Evolutionary conservation across 2,329 filamentous ascomycete genomes (phyloP).

Genomic region (Chrysoporthe cubensis): DNA sequence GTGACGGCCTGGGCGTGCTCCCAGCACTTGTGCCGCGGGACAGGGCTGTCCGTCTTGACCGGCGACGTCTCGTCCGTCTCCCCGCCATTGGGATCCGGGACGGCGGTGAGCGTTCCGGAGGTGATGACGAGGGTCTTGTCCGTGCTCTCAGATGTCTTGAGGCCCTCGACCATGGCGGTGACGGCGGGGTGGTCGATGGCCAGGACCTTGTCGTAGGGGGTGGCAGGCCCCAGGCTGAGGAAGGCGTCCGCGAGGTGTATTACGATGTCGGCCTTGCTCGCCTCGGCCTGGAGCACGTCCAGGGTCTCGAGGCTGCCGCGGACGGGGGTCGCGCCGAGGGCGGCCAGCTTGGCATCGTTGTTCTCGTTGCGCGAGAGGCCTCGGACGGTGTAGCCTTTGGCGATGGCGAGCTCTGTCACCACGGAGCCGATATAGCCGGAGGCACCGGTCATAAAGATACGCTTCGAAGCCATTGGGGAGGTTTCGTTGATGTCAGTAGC

Average conservation of each 20-base stretch:
- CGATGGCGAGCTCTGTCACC: slow-evolving; percentile 31
- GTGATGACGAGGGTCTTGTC: slow-evolving; percentile 41
- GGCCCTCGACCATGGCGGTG: slow-evolving; percentile 40
- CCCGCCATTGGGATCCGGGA: slow-evolving; percentile 30
- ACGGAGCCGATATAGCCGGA: slow-evolving; percentile 44
- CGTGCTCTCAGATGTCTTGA: slow-evolving; percentile 36
- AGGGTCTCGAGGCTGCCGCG: slow-evolving; percentile 45
- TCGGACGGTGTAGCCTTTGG: slow-evolving; percentile 44
- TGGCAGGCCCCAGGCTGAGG: neutral
- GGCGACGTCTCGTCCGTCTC: slow-evolving; percentile 37
- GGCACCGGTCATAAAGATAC: slow-evolving; percentile 45
- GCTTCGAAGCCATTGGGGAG: slow-evolving; percentile 10
- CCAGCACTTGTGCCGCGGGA: slow-evolving; percentile 37
- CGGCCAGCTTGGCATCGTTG: slow-evolving; percentile 41
- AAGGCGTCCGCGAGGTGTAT: slow-evolving; percentile 45
- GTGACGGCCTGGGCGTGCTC: slow-evolving; percentile 37
- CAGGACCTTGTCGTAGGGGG: slow-evolving; percentile 32
- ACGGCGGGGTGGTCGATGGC: slow-evolving; percentile 41
- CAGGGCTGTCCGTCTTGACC: neutral
- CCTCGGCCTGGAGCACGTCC: slow-evolving; percentile 43
- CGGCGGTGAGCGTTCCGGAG: slow-evolving; percentile 37
- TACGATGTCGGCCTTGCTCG: slow-evolving; percentile 46
- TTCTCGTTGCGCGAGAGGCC: slow-evolving; percentile 40
- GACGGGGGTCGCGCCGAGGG: slow-evolving; percentile 44
- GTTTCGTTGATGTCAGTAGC: neutral